A percentile compares a stretch with the other conserved stretches of the same genome.
phyloP scores from a whole-genome alignment of 2,329 filamentous ascomycete species.

The Nakataea oryzae region DNA sequence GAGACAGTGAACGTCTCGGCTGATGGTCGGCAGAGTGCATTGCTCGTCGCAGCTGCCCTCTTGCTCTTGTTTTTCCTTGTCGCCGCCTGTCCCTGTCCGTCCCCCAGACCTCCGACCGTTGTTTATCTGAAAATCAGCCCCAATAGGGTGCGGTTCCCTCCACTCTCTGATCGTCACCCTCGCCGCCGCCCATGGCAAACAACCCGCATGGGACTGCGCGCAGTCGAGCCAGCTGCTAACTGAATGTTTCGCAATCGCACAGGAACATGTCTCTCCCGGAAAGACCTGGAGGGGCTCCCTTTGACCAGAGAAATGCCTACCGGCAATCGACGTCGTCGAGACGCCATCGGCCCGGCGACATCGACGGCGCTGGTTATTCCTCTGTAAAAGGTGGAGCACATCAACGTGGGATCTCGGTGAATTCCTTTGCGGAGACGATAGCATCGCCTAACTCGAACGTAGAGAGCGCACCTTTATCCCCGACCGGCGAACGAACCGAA shows the following conservation, averaged over 20 bases:
- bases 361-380: constrained; percentile 53
- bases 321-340: constrained; percentile 56
- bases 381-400: constrained; percentile 30
- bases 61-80: background rate
- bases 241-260: background rate
- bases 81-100: background rate
- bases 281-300: constrained; percentile 54
- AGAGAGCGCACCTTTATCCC: constrained; percentile 45
- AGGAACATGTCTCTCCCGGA: constrained; percentile 52
- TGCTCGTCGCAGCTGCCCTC: background rate
- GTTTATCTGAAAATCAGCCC: background rate
- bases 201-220: background rate
- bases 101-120: background rate
- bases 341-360: constrained; percentile 54
- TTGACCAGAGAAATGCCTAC: constrained; percentile 53
- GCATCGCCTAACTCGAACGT: constrained; percentile 41
- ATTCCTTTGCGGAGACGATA: constrained; percentile 49
- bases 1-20: background rate
- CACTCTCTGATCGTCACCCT: background rate
- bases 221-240: background rate
- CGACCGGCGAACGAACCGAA: constrained; percentile 23
- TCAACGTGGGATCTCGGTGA: constrained; percentile 45
- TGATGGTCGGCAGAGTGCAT: background rate
- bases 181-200: background rate
- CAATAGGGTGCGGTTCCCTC: background rate